Evolutionary conservation across 2,329 filamentous ascomycete species (phyloP), one percentile per base, ranked within the genome.

Genomic region (Beauveria sp.): DNA sequence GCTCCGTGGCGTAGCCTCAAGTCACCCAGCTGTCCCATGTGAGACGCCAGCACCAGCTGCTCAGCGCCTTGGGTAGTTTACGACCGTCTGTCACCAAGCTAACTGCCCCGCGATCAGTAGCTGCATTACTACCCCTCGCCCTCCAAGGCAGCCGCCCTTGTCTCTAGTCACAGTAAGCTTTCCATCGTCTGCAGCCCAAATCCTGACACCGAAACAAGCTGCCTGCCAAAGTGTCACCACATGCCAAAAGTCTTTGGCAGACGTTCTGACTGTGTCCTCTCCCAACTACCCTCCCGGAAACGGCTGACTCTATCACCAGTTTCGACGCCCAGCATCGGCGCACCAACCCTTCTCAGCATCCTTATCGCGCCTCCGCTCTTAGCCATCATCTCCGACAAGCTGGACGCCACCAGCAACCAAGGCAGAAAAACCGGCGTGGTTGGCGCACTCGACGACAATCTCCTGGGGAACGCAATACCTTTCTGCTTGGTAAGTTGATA

Each of bases 1-100:
- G 55, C 55, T 57, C 28, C 52, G 22, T 41, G 16, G 22, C 44
- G 14, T 12, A 37, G 10, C 30, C 28, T 20, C 40, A 40, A 43
- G 47, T 47, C 57, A 60, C 24, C 24, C 50, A 16, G 50, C 7
- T 46, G 24, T 53, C 20, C 50, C 58, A 60, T 60, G 58, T 60
- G 58, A 60, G 58, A 60, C 41, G 47, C 47, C 47, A 22, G 9
- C 48, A 40, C 37, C 55, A 52, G 44, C 43, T 48, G 43, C 56
- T 59, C 34, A 46, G 37, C 41, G 41, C 50, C 50, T 44, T 28
- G 46, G 46, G 12, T 12, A 37, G 10, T 16, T 51, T n/a, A 26
- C 40, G n/a, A 6, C 34, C 20, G n/a, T 12, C 16, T 8, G 30
- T 40, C 20, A 20, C 41, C 12, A 56, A 56, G 28, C 54, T 56